Percentiles rank a stretch among this genome's conserved stretches.
Conservation (phyloP, 805 yeast genomes). For the Monosporozyma yasuniensis region DNA sequence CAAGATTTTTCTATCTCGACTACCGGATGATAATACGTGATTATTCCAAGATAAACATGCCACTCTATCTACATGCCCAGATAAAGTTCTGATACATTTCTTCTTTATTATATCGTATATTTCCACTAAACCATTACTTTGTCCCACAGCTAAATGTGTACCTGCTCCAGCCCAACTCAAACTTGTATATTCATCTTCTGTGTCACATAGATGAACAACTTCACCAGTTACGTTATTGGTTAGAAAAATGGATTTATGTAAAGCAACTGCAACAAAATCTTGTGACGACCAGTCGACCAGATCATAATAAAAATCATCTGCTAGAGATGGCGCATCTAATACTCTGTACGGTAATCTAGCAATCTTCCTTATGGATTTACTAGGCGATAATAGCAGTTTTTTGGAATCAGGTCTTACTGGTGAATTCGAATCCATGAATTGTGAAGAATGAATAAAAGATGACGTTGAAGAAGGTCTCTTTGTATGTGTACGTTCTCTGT, state of each 20-base stretch:
- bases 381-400: constrained; percentile 68
- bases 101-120: constrained; percentile 86
- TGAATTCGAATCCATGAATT: constrained; percentile 55
- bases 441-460: constrained; percentile 47
- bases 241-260: constrained; percentile 77
- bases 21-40: constrained; percentile 79
- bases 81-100: constrained; percentile 80
- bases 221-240: constrained; percentile 85
- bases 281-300: constrained; percentile 93
- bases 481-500: constrained; percentile 56
- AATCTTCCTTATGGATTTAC: constrained; percentile 66
- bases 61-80: constrained; percentile 81
- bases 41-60: constrained; percentile 91
- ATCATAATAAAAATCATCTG: constrained; percentile 88
- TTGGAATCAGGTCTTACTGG: constrained; percentile 89
- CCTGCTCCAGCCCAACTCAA: constrained; percentile 92
- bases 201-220: constrained; percentile 71
- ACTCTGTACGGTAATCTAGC: constrained; percentile 86
- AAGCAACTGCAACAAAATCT: constrained; percentile 81
- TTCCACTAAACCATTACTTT: constrained; percentile 77
- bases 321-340: constrained; percentile 89
- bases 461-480: constrained; percentile 51
- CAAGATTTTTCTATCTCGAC: constrained; percentile 72
- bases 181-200: constrained; percentile 72
- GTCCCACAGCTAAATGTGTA: constrained; percentile 89